A percentile compares a stretch with the other conserved stretches of the same genome.
phyloP scores from a whole-genome alignment of 78 protist species.

The Cavenderia fasciculata region DNA sequence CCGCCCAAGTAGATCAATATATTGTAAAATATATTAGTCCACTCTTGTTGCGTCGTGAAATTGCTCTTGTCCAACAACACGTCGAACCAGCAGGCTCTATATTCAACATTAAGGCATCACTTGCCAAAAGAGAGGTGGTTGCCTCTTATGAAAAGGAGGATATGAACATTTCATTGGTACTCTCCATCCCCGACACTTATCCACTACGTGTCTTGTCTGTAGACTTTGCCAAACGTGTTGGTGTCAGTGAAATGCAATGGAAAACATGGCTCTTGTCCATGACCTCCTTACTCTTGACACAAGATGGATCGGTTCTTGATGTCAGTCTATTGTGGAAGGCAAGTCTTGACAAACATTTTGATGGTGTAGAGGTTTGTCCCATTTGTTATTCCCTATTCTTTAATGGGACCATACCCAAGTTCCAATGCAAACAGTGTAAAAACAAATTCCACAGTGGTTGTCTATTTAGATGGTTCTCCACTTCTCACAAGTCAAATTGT shows the following conservation, averaged over 20 bases:
- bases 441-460: conserved; percentile 90
- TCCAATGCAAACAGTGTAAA: conserved; percentile 81
- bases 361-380: conserved; percentile 92
- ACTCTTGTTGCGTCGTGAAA: conserved; percentile 38
- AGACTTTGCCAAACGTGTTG: conserved; percentile 74
- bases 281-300: conserved; percentile 78
- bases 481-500: conserved; percentile 79
- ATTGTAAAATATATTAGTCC: conserved; percentile 44
- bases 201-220: conserved; percentile 70
- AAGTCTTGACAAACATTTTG: conserved; percentile 83
- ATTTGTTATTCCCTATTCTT: conserved; percentile 88
- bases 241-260: conserved; percentile 85
- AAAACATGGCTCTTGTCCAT: conserved; percentile 83
- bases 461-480: conserved; percentile 87
- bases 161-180: conserved; percentile 56
- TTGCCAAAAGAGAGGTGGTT: conserved; percentile 25
- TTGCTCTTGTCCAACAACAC: conserved; percentile 13
- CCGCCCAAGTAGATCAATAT: conserved; percentile 33
- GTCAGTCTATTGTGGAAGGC: conserved; percentile 83
- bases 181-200: conserved; percentile 66
- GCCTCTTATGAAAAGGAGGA: conserved; percentile 78
- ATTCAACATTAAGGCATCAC: conserved; percentile 29
- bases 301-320: conserved; percentile 85
- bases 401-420: conserved; percentile 78
- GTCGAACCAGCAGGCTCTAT: neutral